These are phyloP conservation scores for Neocatenulostroma microsporum DNA, from an alignment of 2,329 filamentous ascomycete species.

Conservation along the genomic window DNA sequence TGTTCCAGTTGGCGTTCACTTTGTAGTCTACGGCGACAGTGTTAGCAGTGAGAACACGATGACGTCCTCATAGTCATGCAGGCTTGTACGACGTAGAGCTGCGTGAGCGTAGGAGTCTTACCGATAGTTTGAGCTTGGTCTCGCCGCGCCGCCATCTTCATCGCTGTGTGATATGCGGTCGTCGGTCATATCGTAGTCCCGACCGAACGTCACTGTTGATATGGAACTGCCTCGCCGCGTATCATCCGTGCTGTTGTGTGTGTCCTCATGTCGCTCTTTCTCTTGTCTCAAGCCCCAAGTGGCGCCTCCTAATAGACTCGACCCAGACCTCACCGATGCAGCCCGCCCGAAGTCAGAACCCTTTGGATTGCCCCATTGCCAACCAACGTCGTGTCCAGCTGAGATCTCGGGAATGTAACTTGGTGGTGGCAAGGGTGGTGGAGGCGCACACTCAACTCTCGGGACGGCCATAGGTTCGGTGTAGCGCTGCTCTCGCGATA, in stretches of 20 bases:
- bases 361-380: slow-evolving; percentile 54
- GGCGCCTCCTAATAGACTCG: slow-evolving; percentile 36
- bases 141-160: slow-evolving; percentile 22
- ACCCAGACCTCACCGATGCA: slow-evolving; percentile 37
- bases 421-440: slow-evolving; percentile 59
- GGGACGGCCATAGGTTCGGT: slow-evolving; percentile 56
- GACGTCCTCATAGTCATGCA: too few relatives aligned
- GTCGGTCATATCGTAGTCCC: slow-evolving; percentile 22
- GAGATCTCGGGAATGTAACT: slow-evolving; percentile 49
- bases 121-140: slow-evolving; percentile 37
- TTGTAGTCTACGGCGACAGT: slow-evolving; percentile 43
- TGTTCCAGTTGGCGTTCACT: slow-evolving; percentile 54
- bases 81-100: too few relatives aligned
- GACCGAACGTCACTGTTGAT: slow-evolving; percentile 27
- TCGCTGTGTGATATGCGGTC: slow-evolving; percentile 21
- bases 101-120: too few relatives aligned
- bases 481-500: slow-evolving; percentile 34
- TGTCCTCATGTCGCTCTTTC: slow-evolving; percentile 23
- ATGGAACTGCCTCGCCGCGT: slow-evolving; percentile 34
- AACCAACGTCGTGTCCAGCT: slow-evolving; percentile 54
- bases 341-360: slow-evolving; percentile 38
- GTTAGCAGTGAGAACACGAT: slow-evolving; percentile 6
- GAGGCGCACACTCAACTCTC: slow-evolving; percentile 45
- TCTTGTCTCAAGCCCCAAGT: slow-evolving; percentile 9
- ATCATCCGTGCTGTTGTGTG: slow-evolving; percentile 22